A percentile compares a stretch with the other conserved stretches of the same genome.
Evolutionary conservation across 148 eudicot genomes (phyloP).

Genomic region (Cornus suecica): DNA sequence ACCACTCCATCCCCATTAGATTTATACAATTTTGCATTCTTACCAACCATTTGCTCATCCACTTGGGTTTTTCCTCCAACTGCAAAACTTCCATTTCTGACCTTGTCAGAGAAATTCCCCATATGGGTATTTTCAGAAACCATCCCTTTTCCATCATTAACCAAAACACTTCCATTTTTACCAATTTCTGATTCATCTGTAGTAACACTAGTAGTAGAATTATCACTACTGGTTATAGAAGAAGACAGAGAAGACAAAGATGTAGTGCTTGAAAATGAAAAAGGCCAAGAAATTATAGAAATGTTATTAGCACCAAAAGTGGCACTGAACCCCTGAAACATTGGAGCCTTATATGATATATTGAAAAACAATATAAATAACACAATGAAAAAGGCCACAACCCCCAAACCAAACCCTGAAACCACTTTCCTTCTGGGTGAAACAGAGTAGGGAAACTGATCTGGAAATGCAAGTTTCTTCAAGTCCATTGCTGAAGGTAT

Average conservation of each 20-base stretch:
- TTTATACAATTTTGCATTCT: not conserved
- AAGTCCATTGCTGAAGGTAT: slow-evolving; percentile 19
- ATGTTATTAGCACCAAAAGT: not conserved
- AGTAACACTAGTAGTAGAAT: too few species aligned
- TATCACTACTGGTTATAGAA: slow-evolving; percentile 5
- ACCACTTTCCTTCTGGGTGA: slow-evolving; percentile 38
- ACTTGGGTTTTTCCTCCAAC: not conserved
- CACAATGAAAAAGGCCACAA: slow-evolving; percentile 38
- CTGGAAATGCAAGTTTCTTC: slow-evolving; percentile 27
- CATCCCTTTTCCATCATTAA: too few species aligned
- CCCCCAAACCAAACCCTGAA: slow-evolving; percentile 51
- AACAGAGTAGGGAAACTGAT: slow-evolving; percentile 28
- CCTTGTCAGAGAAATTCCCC: too few species aligned
- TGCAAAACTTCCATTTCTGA: too few species aligned
- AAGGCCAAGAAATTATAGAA: slow-evolving; percentile 27
- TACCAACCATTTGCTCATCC: not conserved
- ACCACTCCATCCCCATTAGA: not conserved
- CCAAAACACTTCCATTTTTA: too few species aligned
- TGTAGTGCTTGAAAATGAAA: slow-evolving; percentile 21
- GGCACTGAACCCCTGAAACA: too few species aligned
- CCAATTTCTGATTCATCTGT: too few species aligned
- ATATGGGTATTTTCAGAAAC: too few species aligned
- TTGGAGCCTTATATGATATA: slow-evolving; percentile 11
- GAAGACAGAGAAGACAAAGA: not conserved
- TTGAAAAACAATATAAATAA: slow-evolving; percentile 31